Base-by-base conservation (phyloP, 1,139 yeast genomes). In the Candida pseudoviswanathii region DNA sequence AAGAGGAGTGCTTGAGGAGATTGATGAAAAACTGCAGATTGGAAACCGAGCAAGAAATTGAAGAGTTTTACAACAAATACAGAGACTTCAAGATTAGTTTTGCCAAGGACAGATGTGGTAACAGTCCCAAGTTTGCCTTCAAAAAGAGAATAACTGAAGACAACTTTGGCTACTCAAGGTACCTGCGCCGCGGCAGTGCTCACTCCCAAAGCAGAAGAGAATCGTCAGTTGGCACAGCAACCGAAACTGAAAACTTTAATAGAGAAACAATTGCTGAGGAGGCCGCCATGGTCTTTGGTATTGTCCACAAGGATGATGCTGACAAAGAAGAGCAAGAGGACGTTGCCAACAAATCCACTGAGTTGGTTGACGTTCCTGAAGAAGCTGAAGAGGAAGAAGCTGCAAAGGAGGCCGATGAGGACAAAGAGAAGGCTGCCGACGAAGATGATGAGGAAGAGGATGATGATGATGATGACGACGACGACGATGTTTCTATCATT, bases 31-130 rank as follows among this genome's bases (percentile, higher is more conserved):
- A 47, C 25, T 43, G 55, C 9, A 59, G 55, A 39, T 56, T 67
- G 31, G 62, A 56, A 42, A 50, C 54, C 10, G 58, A 63, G 4
- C 57, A 57, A 7, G 61, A 61, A 30, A 61, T 63, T 52, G 70
- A 67, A 25, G 60, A 59, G 39, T 74, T 81, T 53, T 75, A 75
- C 51, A 63, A 67, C 4, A 73, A 65, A 53, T 76, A 76, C 57
- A 63, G 65, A 51, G 50, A 60, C 5, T 75, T 70, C 58, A 76
- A 75, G 58, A 70, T 76, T 48, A 73, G 75, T 51, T 76, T 73
- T 58, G 81, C 76, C 16, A 76, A 76, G 59, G 81, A 76, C 55
- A 61, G 81, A 52, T 76, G 81, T 60, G 81, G 78, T 2, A 74
- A 74, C 52, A 77, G 77, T 3, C 78, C 80, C 16, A 75, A 73